Evolutionary conservation across 768 basidiomycete species (phyloP), one percentile per base, ranked within the genome.

Genomic region (Tylopilus balloui): DNA sequence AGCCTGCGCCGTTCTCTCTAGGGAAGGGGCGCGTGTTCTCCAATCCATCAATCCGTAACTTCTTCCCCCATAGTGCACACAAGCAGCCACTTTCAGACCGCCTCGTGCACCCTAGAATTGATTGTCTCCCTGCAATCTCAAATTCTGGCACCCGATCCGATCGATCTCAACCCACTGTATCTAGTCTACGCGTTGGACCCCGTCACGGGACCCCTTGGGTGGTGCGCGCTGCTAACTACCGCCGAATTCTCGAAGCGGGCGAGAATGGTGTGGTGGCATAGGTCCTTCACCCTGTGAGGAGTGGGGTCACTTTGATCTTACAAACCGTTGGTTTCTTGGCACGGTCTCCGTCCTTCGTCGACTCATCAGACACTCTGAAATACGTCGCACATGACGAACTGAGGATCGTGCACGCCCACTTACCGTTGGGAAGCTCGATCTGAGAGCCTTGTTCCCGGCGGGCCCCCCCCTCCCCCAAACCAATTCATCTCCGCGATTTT

Each of bases 181-280:
- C 57, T 55, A 24, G 31, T 45, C 45, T 25, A 40, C 39, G 36
- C 39, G 42, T 47, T n/a, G n/a, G n/a, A n/a, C 17, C 48, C 56
- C 43, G 51, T 59, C 54, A 62, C 24, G 23, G 45, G 15, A 20
- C 46, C 23, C 39, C 27, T 48, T 41, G 45, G 19, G 39, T 21
- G 23, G 35, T 21, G 27, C 25, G 24, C 6, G 13, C 35, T 34
- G 14, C 14, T n/a, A n/a, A 34, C 32, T n/a, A 4, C 32, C 32
- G 6, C 32, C 32, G 3, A 7, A 20, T 31, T 25, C 44, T 52
- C 49, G 42, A 55, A 47, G 46, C 34, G 20, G 39, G 47, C 24
- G 24, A 40, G n/a, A 20, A 60, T 62, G 45, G 47, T 36, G 12
- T 47, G 60, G 62, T 63, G 62, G 47, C 57, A 1, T 60, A 40